Conservation (phyloP, 371 early-diverging fungal species). For the Mucor ambiguus region DNA sequence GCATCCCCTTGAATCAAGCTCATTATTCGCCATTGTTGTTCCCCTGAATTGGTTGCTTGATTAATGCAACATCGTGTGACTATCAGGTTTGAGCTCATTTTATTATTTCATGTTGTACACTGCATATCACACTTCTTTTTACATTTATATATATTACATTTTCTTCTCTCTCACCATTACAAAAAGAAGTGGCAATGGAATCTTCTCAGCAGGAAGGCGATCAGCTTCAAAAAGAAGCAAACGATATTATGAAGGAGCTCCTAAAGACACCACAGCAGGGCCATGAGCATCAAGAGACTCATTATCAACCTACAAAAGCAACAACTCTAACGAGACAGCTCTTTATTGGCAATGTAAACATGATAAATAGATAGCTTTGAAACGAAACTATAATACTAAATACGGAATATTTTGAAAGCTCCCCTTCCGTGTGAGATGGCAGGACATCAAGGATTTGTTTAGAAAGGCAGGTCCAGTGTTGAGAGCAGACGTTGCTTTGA, state of each 20-base stretch:
- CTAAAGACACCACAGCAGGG: background rate
- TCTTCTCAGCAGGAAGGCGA: background rate
- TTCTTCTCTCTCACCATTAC: background rate
- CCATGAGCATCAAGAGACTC: background rate
- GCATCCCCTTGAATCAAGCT: background rate
- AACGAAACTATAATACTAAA: background rate
- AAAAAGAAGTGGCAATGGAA: background rate
- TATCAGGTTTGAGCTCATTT: background rate
- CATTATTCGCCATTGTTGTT: background rate
- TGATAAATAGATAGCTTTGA: background rate
- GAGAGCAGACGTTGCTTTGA: conserved; percentile 71
- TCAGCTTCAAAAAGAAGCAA: background rate
- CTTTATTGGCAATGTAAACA: conserved; percentile 67
- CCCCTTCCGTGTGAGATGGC: conserved; percentile 76
- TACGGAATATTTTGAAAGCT: conserved; percentile 46
- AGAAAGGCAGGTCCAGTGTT: conserved; percentile 69
- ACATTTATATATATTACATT: background rate
- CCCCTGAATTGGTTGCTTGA: background rate
- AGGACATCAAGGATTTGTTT: conserved; percentile 81
- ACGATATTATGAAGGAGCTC: background rate
- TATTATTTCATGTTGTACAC: background rate
- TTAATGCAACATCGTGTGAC: conserved; percentile 4
- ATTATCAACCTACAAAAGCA: conserved; percentile 5
- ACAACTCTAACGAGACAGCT: conserved; percentile 56
- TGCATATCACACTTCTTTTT: background rate